phyloP scores from a whole-genome alignment of 2,329 filamentous ascomycete genomes.

The Tolypocladium guangdongense region DNA sequence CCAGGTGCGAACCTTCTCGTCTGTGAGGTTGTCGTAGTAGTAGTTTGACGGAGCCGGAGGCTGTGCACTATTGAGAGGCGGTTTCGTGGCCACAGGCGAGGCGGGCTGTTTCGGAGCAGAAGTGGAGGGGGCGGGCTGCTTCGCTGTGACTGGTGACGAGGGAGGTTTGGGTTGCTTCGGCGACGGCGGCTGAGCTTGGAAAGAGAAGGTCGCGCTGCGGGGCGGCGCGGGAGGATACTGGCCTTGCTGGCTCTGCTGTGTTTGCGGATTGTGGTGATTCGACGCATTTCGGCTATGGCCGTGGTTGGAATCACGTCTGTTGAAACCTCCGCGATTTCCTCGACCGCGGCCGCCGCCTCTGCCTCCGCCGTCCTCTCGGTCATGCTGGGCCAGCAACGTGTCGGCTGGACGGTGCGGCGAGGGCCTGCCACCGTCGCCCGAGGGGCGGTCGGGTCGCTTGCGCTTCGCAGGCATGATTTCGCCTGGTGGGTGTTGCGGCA shows the following conservation, averaged over 20 bases:
- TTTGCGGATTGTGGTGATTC: conserved; percentile 9
- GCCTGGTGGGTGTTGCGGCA: conserved; percentile 8
- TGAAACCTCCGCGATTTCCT: conserved; percentile 27
- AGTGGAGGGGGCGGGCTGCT: conserved; percentile 7
- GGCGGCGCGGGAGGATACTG: conserved; percentile 7
- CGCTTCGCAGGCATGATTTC: conserved; percentile 46
- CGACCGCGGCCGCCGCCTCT: conserved; percentile 37
- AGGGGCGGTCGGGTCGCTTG: conserved; percentile 43
- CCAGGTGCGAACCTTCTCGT: conserved; percentile 60
- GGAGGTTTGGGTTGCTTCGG: conserved; percentile 9
- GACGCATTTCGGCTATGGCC: conserved; percentile 15
- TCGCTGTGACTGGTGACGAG: conserved; percentile 8
- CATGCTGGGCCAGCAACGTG: conserved; percentile 44
- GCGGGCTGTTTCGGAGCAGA: conserved; percentile 6
- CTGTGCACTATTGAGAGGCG: conserved; percentile 9
- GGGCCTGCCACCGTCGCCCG: conserved; percentile 40
- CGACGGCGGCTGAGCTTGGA: conserved; percentile 7
- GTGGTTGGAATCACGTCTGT: conserved; percentile 43
- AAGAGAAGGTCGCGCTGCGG: background rate
- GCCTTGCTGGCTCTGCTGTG: conserved; percentile 6
- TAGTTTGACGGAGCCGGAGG: conserved; percentile 38
- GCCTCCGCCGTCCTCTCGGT: conserved; percentile 39
- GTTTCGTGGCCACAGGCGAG: conserved; percentile 8
- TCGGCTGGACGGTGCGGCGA: conserved; percentile 53
- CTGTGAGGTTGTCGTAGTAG: conserved; percentile 66